Conservation (phyloP, 2,329 filamentous ascomycete genomes). For the Cytospora paraplurivora region DNA sequence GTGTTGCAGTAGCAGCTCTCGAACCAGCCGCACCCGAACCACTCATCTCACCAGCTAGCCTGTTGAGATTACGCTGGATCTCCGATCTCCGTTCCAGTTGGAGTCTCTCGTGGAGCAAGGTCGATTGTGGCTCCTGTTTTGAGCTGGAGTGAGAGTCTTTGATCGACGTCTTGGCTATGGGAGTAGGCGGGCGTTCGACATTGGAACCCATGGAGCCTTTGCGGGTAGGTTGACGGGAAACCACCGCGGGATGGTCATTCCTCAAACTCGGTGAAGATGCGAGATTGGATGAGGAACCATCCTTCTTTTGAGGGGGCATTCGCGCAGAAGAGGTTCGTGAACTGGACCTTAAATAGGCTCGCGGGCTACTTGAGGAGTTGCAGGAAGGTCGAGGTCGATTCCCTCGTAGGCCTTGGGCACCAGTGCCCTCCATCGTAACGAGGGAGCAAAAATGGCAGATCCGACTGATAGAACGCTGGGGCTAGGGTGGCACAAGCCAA, state of each 20-base stretch:
- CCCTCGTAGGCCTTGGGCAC: conserved; percentile 32
- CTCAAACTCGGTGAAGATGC: conserved; percentile 41
- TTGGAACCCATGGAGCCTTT: conserved; percentile 40
- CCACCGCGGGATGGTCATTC: conserved; percentile 38
- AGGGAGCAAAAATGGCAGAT: not conserved
- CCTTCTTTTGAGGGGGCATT: conserved; percentile 45
- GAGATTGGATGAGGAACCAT: conserved; percentile 46
- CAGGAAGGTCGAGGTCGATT: conserved; percentile 31
- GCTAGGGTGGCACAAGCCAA: conserved; percentile 1
- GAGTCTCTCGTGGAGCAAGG: conserved; percentile 58
- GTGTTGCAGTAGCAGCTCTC: conserved; percentile 43
- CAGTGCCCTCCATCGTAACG: conserved; percentile 34
- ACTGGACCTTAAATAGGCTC: conserved; percentile 46
- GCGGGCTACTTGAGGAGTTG: conserved; percentile 17
- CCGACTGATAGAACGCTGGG: conserved; percentile 6
- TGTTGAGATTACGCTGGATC: conserved; percentile 46
- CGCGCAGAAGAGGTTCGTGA: conserved; percentile 47
- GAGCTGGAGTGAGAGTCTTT: conserved; percentile 39
- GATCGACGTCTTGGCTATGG: conserved; percentile 46
- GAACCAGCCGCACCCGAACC: conserved; percentile 44
- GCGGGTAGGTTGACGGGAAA: conserved; percentile 39
- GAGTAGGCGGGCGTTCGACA: conserved; percentile 43
- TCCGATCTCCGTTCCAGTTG: conserved; percentile 54
- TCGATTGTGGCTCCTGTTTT: conserved; percentile 46
- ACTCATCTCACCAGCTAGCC: conserved; percentile 42